A percentile compares a stretch with the other conserved stretches of the same genome.
These are phyloP conservation scores for Chytridiales sp. DNA, from an alignment of 371 early-diverging fungal genomes.

Conservation along the genomic window DNA sequence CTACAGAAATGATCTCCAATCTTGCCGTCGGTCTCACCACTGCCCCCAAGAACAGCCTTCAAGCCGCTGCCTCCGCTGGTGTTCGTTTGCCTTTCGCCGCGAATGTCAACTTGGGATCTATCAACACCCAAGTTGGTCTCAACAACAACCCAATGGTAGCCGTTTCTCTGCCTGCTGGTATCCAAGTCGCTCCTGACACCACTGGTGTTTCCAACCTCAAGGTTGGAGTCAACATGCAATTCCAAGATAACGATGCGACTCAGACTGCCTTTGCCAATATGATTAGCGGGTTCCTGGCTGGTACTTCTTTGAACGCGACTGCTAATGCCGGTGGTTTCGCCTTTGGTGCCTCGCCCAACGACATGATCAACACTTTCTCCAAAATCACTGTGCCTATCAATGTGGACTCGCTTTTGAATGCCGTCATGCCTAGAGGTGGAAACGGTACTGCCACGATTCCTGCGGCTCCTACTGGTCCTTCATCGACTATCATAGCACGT, in stretches of 20 bases:
- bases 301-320: conserved; percentile 6
- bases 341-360: conserved; percentile 13
- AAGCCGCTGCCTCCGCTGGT: conserved; percentile 16
- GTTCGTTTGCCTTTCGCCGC: conserved; percentile 13
- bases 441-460: conserved; percentile 7
- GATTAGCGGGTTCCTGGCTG: conserved; percentile 17
- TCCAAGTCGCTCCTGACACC: conserved; percentile 6
- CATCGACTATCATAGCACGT: background rate
- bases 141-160: conserved; percentile 23
- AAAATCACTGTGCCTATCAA: conserved; percentile 23
- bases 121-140: conserved; percentile 23
- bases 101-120: conserved; percentile 21
- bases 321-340: conserved; percentile 9
- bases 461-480: conserved; percentile 4
- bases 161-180: conserved; percentile 18
- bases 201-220: conserved; percentile 13
- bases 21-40: conserved; percentile 20
- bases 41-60: conserved; percentile 21
- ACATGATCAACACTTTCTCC: conserved; percentile 27
- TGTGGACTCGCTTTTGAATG: conserved; percentile 26
- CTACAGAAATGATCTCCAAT: too few species aligned
- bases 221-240: conserved; percentile 16
- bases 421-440: conserved; percentile 17
- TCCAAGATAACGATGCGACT: conserved; percentile 27
- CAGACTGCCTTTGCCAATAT: conserved; percentile 17